These are phyloP conservation scores for Ophiostoma quercus DNA, from an alignment of 2,329 filamentous ascomycete genomes.

Conservation along the genomic window DNA sequence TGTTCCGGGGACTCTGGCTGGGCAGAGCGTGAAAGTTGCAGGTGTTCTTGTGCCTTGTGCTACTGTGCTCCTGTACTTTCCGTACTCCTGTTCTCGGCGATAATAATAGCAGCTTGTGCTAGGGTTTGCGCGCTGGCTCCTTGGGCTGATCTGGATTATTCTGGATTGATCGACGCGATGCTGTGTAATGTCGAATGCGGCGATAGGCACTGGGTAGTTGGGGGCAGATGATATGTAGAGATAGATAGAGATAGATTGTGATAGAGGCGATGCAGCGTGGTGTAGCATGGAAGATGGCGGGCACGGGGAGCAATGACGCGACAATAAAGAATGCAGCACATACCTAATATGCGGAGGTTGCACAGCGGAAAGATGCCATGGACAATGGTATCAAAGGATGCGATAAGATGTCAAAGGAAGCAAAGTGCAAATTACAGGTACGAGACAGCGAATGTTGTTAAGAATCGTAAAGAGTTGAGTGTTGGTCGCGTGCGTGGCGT, in stretches of 20 bases:
- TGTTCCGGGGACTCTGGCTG: background rate
- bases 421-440: background rate
- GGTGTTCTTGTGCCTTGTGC: background rate
- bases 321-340: background rate
- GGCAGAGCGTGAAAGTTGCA: background rate
- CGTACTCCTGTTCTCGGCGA: background rate
- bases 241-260: background rate
- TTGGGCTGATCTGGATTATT: background rate
- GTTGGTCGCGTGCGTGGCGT: background rate
- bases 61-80: background rate
- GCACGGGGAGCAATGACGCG: background rate
- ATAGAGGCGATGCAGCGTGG: background rate
- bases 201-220: background rate
- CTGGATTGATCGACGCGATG: background rate
- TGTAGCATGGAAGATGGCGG: background rate
- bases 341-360: background rate
- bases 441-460: background rate
- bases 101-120: constrained; percentile 3
- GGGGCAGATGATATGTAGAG: background rate
- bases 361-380: background rate
- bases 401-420: background rate
- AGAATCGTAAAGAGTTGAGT: background rate
- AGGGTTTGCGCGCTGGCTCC: background rate
- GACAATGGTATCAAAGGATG: background rate
- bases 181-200: background rate